Conservation (phyloP, 2,329 filamentous ascomycete species). For the Didymellaceae sp. region DNA sequence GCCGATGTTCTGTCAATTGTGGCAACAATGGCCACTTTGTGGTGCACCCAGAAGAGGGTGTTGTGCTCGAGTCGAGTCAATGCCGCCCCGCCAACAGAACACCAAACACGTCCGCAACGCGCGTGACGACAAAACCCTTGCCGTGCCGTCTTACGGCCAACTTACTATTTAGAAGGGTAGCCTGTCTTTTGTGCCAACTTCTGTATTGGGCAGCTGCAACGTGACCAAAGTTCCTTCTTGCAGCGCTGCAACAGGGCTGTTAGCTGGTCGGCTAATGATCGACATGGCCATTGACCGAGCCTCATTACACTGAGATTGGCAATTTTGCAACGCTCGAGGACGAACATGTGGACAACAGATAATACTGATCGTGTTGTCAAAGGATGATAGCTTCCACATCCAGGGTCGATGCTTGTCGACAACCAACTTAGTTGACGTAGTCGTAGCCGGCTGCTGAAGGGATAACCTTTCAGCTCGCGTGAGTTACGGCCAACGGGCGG, state of each 20-base stretch:
- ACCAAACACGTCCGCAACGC: not conserved
- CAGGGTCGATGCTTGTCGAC: not conserved
- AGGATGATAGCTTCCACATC: not conserved
- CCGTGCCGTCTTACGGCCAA: not conserved
- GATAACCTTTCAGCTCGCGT: conserved; percentile 5
- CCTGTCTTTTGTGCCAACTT: not conserved
- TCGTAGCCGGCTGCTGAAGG: not conserved
- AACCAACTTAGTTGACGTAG: not conserved
- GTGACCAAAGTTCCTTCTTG: conserved; percentile 4
- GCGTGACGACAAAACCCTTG: conserved; percentile 6
- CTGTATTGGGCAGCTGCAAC: conserved; percentile 10
- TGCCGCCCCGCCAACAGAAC: not conserved
- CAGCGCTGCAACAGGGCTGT: conserved; percentile 5
- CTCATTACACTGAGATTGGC: conserved; percentile 18
- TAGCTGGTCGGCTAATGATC: conserved; percentile 12
- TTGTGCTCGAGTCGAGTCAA: conserved; percentile 9
- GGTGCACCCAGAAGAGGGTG: conserved; percentile 2
- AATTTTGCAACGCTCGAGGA: conserved; percentile 4
- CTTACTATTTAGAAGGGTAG: not conserved
- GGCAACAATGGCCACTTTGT: not conserved
- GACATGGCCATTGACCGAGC: conserved; percentile 10
- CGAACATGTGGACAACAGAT: too few species aligned
- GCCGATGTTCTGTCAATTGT: not conserved
- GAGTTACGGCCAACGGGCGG: conserved; percentile 10
- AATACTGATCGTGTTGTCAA: not conserved